Evolutionary conservation across 1,139 yeast genomes (phyloP), one percentile per base, ranked within the genome.

Genomic region (Sugiyamaella neomexicana): DNA sequence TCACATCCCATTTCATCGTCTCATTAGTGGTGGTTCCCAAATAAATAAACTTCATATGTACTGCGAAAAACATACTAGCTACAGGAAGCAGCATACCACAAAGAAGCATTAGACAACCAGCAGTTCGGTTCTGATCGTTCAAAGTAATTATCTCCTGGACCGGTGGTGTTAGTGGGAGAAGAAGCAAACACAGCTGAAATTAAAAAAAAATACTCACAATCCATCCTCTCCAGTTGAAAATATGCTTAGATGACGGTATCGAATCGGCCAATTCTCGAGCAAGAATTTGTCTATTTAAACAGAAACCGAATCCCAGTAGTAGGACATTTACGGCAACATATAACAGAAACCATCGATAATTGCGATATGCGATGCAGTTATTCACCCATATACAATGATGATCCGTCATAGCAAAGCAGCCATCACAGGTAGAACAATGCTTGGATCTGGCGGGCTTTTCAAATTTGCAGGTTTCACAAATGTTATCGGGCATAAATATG

Each of bases 321-420:
- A 78, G 68, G 38, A 79, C 68, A 58, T 88, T 85, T 36, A 83
- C 72, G 0, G 77, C 37, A 45, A 93, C 71, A 64, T 85, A 91
- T 7, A 72, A 58, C 52, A 87, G 63, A 65, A 93, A 93, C 79
- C 83, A 88, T 45, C 80, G 74, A 69, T 82, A 87, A 65, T 93
- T 93, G 50, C 80, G 76, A 63, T 78, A 78, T 0, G 97, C 98
- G 32, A 93, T 80, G 70, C 98, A 93, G 65, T 88, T 90, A 71
- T 91, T 91, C 55, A 91, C 73, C 97, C 97, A 93, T n/a, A 89
- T 71, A 67, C 99, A 93, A 71, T 93, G 98, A 67, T 93, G 99
- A 68, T 93, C 99, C 62, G 79, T 82, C 58, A 86, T 67, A 36
- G 84, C 72, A 3, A 86, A 75, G 67, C 99, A 93, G 25, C 69